These are phyloP conservation scores for Dactylonectria macrodidyma DNA, from an alignment of 2,329 filamentous ascomycete species.

Conservation along the genomic window DNA sequence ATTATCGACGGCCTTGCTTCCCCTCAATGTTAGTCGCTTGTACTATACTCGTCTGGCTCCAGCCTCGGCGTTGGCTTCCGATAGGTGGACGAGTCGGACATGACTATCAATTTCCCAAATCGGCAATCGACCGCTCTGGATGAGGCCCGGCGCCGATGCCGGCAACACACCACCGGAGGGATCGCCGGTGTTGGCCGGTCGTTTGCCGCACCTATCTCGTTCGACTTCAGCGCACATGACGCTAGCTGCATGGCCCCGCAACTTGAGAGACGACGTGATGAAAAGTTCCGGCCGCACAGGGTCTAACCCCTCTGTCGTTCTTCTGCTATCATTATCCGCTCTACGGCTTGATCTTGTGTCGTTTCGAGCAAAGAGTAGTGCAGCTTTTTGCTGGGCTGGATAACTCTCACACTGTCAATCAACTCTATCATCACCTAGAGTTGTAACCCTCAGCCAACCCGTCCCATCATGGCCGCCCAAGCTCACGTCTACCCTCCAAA, in stretches of 20 bases:
- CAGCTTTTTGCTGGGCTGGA: neutral
- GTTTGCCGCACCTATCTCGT: slow-evolving; percentile 1
- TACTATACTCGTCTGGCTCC: neutral
- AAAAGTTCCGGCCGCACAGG: slow-evolving; percentile 2
- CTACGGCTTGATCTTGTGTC: neutral
- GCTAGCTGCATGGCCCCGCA: neutral
- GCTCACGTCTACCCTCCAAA: slow-evolving; percentile 36
- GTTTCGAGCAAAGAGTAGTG: neutral
- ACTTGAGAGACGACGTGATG: neutral
- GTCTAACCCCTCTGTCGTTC: neutral
- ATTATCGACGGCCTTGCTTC: slow-evolving; percentile 2
- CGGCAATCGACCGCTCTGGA: neutral
- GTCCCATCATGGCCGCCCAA: slow-evolving; percentile 1
- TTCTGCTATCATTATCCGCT: neutral
- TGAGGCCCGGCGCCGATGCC: neutral
- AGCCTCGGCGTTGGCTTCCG: neutral
- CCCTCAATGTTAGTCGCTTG: slow-evolving; percentile 2
- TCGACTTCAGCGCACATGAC: neutral
- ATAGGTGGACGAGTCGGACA: slow-evolving; percentile 4
- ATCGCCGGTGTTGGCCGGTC: neutral
- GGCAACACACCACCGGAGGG: neutral
- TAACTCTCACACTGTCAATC: neutral
- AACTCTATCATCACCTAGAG: neutral
- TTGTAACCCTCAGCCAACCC: neutral
- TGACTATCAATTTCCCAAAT: neutral